These are phyloP conservation scores for Pichia thaimueangensis DNA, from an alignment of 805 yeast genomes.

Conservation along the genomic window DNA sequence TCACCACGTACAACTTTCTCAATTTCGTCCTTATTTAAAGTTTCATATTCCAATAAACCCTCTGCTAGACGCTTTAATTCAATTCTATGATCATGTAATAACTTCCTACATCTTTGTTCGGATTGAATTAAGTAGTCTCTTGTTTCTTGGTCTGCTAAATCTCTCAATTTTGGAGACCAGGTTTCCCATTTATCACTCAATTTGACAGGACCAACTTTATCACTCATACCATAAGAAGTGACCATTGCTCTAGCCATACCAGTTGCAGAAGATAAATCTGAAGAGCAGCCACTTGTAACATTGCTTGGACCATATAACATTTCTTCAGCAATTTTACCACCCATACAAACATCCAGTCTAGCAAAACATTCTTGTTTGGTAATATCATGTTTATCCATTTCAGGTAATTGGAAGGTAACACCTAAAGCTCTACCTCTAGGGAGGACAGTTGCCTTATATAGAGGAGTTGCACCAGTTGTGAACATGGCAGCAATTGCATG, in stretches of 20 bases:
- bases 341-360: conserved; percentile 95
- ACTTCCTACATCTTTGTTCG: conserved; percentile 69
- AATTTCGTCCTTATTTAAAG: conserved; percentile 86
- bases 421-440: conserved; percentile 98
- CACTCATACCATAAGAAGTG: conserved; percentile 94
- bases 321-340: conserved; percentile 97
- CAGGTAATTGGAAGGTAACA: conserved; percentile 94
- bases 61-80: conserved; percentile 87
- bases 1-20: conserved; percentile 81
- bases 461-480: conserved; percentile 89
- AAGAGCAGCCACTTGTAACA: conserved; percentile 92
- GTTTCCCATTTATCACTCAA: conserved; percentile 88
- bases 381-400: conserved; percentile 94
- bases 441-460: conserved; percentile 92
- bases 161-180: conserved; percentile 87
- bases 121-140: conserved; percentile 65
- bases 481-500: conserved; percentile 97
- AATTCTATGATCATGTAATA: conserved; percentile 52
- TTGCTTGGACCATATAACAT: conserved; percentile 83
- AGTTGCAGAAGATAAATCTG: conserved; percentile 87
- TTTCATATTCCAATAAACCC: conserved; percentile 92
- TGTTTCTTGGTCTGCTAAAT: conserved; percentile 90
- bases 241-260: conserved; percentile 95
- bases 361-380: conserved; percentile 87
- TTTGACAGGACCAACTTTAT: conserved; percentile 85